Evolutionary conservation across 2,329 filamentous ascomycete species (phyloP), one percentile per base, ranked within the genome.

Genomic region (Chalaropsis thielavioides): DNA sequence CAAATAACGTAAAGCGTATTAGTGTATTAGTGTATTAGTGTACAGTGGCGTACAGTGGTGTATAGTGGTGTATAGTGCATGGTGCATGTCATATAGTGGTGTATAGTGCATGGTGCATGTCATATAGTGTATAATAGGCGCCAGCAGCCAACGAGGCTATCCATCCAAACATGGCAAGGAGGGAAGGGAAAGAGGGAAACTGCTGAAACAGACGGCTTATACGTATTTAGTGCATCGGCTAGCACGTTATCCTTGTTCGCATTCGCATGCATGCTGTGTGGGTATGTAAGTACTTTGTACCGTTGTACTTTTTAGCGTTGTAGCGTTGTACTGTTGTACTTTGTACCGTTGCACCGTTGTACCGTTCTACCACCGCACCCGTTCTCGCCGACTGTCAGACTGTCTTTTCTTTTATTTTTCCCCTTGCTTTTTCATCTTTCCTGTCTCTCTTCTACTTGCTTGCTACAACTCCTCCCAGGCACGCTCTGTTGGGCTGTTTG

Each of bases 101-200:
- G 31, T 3, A 31, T 31, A 31, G 31, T 31, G 31, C 31, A 31
- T 6, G 6, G 31, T 6, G 3, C 3, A 31, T 31, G 31, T 31
- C 31, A 31, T 43, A 11, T n/a, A n/a, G 40, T 15, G 15, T 43
- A 11, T 27, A 17, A 56, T 56, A 56, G 51, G 51, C 51, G 51
- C 51, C 51, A 56, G 51, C 51, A 56, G 27, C 27, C 17, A 31
- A 56, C 51, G 51, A 56, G 51, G 51, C 51, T 56, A 56, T 56
- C 27, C 13, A 27, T 56, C 22, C 24, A 56, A 49, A 22, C 19
- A 24, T 22, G 46, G 46, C 19, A 22, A 49, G 46, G 46, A 49
- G 46, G 44, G 46, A 31, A 31, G 3, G 6, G 31, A 31, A 49
- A 49, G 22, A 49, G 46, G 46, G 46, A n/a, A 56, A 56, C 51